Percentiles rank a stretch among this genome's conserved stretches.
Conservation (phyloP, 495 filamentous ascomycete genomes). For the Podospora pseudocomata region DNA sequence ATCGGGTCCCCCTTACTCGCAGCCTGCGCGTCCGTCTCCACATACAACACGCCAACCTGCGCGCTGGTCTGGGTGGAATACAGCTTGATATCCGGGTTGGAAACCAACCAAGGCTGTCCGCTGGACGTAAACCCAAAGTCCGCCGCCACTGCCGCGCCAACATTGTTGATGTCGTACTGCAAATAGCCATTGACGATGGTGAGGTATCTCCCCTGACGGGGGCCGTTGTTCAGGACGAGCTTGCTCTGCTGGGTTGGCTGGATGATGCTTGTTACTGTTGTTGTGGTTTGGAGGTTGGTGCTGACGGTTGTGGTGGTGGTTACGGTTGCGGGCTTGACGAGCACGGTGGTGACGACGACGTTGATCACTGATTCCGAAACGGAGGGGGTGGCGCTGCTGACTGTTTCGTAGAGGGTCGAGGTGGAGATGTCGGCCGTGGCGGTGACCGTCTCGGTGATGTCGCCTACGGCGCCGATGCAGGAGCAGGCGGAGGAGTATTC, state of each 20-base stretch:
- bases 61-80: not conserved
- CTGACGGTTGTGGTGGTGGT: not conserved
- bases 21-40: not conserved
- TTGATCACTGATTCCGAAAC: slow-evolving; percentile 6
- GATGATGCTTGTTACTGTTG: not conserved
- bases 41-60: not conserved
- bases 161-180: not conserved
- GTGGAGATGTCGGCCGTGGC: not conserved
- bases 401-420: slow-evolving; percentile 4
- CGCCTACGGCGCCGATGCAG: slow-evolving; percentile 3
- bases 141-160: not conserved
- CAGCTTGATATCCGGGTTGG: not conserved
- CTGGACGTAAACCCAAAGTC: not conserved
- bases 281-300: slow-evolving; percentile 4
- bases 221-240: not conserved
- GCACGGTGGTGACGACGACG: slow-evolving; percentile 9
- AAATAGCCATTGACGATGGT: not conserved
- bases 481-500: slow-evolving; percentile 8
- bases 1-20: not conserved
- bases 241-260: not conserved
- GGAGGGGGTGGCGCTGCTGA: slow-evolving; percentile 6
- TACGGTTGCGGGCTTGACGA: slow-evolving; percentile 6
- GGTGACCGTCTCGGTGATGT: not conserved
- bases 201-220: not conserved
- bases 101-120: not conserved